phyloP scores from a whole-genome alignment of 2,329 filamentous ascomycete species.

The Cordyceps fumosorosea region DNA sequence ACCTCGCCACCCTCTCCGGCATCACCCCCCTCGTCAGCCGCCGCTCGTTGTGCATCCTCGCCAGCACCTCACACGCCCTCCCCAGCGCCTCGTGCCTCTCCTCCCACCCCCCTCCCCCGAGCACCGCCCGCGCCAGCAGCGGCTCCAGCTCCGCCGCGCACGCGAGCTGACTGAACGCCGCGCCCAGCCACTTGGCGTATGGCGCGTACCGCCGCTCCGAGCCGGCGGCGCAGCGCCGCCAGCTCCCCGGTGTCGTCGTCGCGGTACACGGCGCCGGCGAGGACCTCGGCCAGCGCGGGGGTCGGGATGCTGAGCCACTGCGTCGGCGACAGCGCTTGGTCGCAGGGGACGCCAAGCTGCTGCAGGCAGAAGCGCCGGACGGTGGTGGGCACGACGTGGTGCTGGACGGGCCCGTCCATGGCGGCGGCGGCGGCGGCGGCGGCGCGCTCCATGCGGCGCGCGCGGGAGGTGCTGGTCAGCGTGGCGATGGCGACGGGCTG shows the following conservation, averaged over 20 bases:
- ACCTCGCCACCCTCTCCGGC: neutral
- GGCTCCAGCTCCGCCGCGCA: constrained; percentile 4
- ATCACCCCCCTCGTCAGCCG: neutral
- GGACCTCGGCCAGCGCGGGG: neutral
- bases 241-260: constrained; percentile 2
- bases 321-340: neutral
- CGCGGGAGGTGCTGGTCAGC: neutral
- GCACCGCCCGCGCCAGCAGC: neutral
- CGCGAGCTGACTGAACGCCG: neutral
- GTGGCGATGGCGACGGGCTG: neutral
- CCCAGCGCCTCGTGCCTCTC: constrained; percentile 1
- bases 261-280: neutral
- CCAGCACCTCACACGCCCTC: neutral
- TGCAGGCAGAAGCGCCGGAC: neutral
- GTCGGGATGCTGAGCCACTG: constrained; percentile 5
- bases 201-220: constrained; percentile 7
- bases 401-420: neutral
- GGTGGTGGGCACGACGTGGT: constrained; percentile 3
- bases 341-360: constrained; percentile 3
- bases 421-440: neutral
- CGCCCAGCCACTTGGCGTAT: constrained; percentile 12
- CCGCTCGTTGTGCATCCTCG: constrained; percentile 5
- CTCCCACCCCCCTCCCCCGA: neutral
- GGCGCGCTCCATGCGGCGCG: neutral
- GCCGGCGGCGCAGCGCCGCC: neutral